Evolutionary conservation across 2,329 filamentous ascomycete genomes (phyloP).

Genomic region (Aspergillus neoniger): DNA sequence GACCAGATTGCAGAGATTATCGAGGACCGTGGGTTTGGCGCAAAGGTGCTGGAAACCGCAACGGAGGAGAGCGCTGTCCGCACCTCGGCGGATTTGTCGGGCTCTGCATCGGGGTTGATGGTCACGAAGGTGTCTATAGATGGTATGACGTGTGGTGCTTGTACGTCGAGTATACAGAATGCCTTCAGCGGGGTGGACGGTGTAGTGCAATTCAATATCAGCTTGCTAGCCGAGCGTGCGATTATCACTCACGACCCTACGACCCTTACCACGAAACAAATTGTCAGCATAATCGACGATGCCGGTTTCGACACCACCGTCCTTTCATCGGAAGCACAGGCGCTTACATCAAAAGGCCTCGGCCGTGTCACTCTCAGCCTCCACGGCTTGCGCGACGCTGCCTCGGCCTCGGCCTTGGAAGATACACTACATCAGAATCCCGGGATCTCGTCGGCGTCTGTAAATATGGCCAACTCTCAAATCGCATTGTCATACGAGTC

Average conservation of each 20-base stretch:
- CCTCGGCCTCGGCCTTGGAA: constrained; percentile 72
- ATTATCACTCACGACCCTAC: constrained; percentile 79
- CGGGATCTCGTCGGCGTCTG: constrained; percentile 72
- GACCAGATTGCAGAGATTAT: constrained; percentile 60
- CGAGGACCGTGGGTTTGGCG: constrained; percentile 75
- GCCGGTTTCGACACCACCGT: constrained; percentile 83
- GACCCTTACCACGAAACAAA: constrained; percentile 70
- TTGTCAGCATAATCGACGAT: constrained; percentile 83
- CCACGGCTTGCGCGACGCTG: constrained; percentile 74
- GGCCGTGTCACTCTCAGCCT: constrained; percentile 77
- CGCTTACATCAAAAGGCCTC: constrained; percentile 55
- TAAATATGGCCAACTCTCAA: constrained; percentile 73
- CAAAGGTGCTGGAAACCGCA: constrained; percentile 72
- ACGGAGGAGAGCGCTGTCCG: constrained; percentile 38
- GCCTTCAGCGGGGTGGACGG: constrained; percentile 78
- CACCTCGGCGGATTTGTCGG: constrained; percentile 35
- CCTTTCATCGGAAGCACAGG: constrained; percentile 71
- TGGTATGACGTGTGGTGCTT: constrained; percentile 97
- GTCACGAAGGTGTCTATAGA: constrained; percentile 87
- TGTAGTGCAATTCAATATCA: constrained; percentile 88
- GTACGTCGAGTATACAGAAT: constrained; percentile 85
- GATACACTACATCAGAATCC: constrained; percentile 62
- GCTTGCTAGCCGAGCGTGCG: constrained; percentile 85
- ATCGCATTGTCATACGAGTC: constrained; percentile 74
- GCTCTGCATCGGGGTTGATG: constrained; percentile 46